phyloP scores from a whole-genome alignment of 1,139 yeast species.

The Saccharomyces uvarum region DNA sequence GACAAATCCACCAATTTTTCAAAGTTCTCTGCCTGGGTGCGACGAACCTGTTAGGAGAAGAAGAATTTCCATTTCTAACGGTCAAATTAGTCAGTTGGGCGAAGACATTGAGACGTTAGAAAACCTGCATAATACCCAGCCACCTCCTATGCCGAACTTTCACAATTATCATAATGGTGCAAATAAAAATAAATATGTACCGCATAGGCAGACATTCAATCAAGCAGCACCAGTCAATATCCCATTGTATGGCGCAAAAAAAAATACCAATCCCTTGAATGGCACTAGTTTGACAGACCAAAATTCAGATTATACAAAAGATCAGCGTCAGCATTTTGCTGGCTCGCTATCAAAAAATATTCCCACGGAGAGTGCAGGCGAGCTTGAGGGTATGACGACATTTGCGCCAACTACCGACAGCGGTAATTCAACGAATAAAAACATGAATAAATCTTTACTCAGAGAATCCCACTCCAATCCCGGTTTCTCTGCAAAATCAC shows the following conservation, averaged over 20 bases:
- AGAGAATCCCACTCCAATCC: neutral
- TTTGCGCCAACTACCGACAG: neutral
- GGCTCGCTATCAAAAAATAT: neutral
- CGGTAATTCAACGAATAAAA: neutral
- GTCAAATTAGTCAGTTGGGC: slow-evolving; percentile 69
- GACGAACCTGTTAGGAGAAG: slow-evolving; percentile 39
- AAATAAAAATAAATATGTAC: slow-evolving; percentile 1
- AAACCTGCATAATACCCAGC: slow-evolving; percentile 31
- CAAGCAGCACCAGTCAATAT: neutral
- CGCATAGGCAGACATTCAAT: slow-evolving; percentile 2
- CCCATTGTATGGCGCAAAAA: neutral
- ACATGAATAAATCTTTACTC: neutral
- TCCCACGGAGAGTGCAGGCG: neutral
- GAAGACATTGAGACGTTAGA: slow-evolving; percentile 32
- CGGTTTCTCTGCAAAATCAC: neutral
- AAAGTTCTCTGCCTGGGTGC: slow-evolving; percentile 41
- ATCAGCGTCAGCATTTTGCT: neutral
- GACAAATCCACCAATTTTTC: slow-evolving; percentile 60
- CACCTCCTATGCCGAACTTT: slow-evolving; percentile 31
- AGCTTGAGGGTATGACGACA: neutral
- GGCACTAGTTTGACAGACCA: neutral
- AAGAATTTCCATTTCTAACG: slow-evolving; percentile 69
- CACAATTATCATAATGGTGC: slow-evolving; percentile 1
- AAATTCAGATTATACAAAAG: neutral
- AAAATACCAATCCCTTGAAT: neutral